Evolutionary conservation across 352 stramenopile species (phyloP), one percentile per base, ranked within the genome.

Genomic region (Phytophthora ramorum): DNA sequence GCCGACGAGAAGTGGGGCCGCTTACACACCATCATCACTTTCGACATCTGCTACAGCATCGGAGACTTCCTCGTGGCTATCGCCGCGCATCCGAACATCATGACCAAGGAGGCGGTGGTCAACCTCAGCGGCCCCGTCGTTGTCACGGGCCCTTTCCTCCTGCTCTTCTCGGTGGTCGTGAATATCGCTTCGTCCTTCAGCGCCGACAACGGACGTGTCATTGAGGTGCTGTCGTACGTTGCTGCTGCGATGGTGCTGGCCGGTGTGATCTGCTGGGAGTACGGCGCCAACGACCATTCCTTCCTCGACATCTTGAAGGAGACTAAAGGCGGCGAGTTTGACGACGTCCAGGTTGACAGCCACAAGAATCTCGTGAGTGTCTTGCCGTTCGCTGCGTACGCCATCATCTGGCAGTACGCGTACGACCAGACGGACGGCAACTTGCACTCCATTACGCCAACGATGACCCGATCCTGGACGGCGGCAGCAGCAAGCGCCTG

Each of bases 371-470:
- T 87, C 1, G 65, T 89, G 8, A 73, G 78, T 16, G 68, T 85
- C 5, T 51, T 90, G 0, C 81, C 81, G n/a, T 86, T 80, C 53
- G 63, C 78, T 9, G 64, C 76, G 0, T 87, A 87, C 62, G 87
- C 70, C 1, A 84, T 89, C 43, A 81, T 89, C 17, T 91, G 83
- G 83, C 44, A 87, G 2, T 83, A 71, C 20, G 74, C 71, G 4
- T 87, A 91, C 57, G 79, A 91, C 64, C 83, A 91, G 69, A 83
- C 69, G 0, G 77, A 88, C 45, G 83, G 71, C 71, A 91, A 91
- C 66, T 85, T 87, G 65, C 82, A 91, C 67, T 75, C 78, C 17
- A 90, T 91, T 63, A 83, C 79, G 8, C 83, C 2, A 63, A 85
- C 4, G 75, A 66, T 20, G 44, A 64, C 17, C 61, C 63, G 53